These are phyloP conservation scores for Serendipita vermifera DNA, from an alignment of 768 basidiomycete genomes.

Conservation along the genomic window DNA sequence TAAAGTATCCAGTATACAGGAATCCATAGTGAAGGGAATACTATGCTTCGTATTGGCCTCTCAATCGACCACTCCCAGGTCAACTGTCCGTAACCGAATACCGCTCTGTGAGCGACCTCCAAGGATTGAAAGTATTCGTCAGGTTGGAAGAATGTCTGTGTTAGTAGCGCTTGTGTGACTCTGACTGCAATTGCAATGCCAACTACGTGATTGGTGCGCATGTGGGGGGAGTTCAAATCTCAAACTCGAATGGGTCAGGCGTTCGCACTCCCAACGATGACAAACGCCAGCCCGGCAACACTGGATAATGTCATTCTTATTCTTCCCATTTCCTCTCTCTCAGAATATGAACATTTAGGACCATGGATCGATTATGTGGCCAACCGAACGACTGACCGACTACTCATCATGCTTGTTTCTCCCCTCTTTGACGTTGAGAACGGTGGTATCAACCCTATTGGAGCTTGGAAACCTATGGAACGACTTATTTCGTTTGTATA, in stretches of 20 bases:
- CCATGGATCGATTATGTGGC: background rate
- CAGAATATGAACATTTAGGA: background rate
- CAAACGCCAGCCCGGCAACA: background rate
- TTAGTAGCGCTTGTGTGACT: slow-evolving; percentile 38
- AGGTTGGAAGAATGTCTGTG: slow-evolving; percentile 85
- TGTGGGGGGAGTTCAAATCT: background rate
- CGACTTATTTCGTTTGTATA: slow-evolving; percentile 70
- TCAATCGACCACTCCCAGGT: slow-evolving; percentile 91
- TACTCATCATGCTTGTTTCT: slow-evolving; percentile 55
- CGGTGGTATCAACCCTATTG: slow-evolving; percentile 16
- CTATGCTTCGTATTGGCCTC: slow-evolving; percentile 59
- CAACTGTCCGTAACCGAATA: slow-evolving; percentile 82
- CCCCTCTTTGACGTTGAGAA: slow-evolving; percentile 36
- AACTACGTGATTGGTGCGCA: background rate
- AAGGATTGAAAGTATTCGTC: slow-evolving; percentile 95
- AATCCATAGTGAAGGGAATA: slow-evolving; percentile 72
- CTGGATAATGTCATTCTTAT: background rate
- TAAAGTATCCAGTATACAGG: slow-evolving; percentile 66
- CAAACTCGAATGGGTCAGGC: background rate
- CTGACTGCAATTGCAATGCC: slow-evolving; percentile 9
- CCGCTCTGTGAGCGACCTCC: slow-evolving; percentile 77
- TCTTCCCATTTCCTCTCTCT: background rate
- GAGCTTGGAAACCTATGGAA: slow-evolving; percentile 56
- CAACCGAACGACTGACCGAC: slow-evolving; percentile 21
- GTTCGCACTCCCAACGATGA: background rate